Percentiles rank a stretch among this genome's conserved stretches.
phyloP scores from a whole-genome alignment of 805 yeast genomes.

The Starmerella riodocensis region DNA sequence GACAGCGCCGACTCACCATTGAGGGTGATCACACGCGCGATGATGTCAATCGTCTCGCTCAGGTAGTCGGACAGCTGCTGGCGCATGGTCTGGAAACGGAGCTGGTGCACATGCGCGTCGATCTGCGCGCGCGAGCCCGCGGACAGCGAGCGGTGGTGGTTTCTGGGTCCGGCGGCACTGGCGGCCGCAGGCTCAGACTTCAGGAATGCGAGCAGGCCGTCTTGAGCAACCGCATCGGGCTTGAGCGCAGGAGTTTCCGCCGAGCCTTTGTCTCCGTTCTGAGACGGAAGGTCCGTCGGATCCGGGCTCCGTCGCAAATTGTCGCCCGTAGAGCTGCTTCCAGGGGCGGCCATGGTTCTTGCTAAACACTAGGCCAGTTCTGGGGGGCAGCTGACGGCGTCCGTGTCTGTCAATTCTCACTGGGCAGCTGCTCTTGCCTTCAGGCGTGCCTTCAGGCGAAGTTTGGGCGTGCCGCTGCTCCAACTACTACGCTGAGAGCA shows the following conservation, averaged over 20 bases:
- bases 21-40: conserved; percentile 23
- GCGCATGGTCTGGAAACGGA: conserved; percentile 63
- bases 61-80: conserved; percentile 42
- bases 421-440: too few species aligned
- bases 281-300: too few species aligned
- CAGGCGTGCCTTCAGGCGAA: too few species aligned
- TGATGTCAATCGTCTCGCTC: conserved; percentile 21
- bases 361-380: too few species aligned
- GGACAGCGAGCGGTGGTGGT: conserved; percentile 20
- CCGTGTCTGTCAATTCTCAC: too few species aligned
- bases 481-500: too few species aligned
- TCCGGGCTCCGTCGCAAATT: too few species aligned
- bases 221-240: conserved; percentile 23
- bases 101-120: conserved; percentile 52
- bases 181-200: conserved; percentile 1
- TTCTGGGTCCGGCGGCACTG: neutral
- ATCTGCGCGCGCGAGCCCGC: conserved; percentile 28
- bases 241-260: conserved; percentile 4
- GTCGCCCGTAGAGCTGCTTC: too few species aligned
- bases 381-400: too few species aligned
- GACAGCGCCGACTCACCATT: conserved; percentile 3
- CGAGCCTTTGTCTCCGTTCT: too few species aligned
- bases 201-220: conserved; percentile 19
- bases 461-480: too few species aligned
- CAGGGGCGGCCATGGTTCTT: too few species aligned